Evolutionary conservation across 345 rosid genomes (phyloP).

Genomic region (Garcia nutans): DNA sequence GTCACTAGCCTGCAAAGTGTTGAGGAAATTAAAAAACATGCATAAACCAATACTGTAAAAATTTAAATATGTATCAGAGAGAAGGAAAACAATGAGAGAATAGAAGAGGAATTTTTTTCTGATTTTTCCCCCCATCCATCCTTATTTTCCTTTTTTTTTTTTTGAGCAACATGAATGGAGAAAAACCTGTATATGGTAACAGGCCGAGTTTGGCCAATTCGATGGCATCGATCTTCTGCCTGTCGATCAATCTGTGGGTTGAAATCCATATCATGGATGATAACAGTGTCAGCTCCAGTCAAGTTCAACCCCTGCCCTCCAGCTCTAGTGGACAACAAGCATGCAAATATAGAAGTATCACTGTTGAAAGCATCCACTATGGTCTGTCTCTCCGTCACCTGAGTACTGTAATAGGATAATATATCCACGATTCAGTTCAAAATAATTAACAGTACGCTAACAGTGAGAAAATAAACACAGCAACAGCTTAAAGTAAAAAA

Average conservation of each 20-base stretch:
- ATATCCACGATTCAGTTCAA: background rate
- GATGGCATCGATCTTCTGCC: conserved; percentile 96
- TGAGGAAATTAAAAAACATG: conserved; percentile 10
- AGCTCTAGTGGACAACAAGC: conserved; percentile 83
- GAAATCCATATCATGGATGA: conserved; percentile 93
- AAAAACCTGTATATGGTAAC: conserved; percentile 85
- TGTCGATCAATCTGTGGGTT: conserved; percentile 96
- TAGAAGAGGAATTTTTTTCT: too few relatives aligned
- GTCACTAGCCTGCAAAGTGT: conserved; percentile 67
- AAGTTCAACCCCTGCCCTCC: conserved; percentile 98
- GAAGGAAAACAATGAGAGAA: background rate
- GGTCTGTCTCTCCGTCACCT: conserved; percentile 81
- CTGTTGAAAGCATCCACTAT: conserved; percentile 86
- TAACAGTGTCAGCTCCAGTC: conserved; percentile 87
- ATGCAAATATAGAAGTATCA: conserved; percentile 77
- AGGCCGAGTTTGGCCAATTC: conserved; percentile 91
- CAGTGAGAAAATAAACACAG: background rate
- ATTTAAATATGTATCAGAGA: too few relatives aligned
- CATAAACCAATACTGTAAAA: background rate
- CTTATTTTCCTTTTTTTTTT: background rate
- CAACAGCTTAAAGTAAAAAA: background rate
- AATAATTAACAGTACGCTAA: background rate
- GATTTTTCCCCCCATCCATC: background rate
- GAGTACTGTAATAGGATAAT: conserved; percentile 52
- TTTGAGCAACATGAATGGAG: background rate